Conservation (phyloP, 306 rosid species). For the Gastrolobium villosum region DNA sequence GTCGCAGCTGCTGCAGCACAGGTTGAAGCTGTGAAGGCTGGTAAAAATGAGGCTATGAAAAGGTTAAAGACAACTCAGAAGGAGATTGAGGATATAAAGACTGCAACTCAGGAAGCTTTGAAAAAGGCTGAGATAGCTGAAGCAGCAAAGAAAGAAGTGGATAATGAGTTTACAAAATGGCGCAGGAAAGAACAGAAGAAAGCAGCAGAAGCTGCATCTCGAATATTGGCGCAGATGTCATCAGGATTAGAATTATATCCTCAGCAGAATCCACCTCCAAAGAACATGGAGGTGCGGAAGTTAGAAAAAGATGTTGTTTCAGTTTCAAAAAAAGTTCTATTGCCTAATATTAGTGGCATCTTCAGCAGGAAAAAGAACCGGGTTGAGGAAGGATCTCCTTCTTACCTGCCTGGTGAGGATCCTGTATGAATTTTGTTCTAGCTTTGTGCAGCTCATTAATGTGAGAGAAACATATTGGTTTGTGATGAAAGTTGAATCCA, state of each 20-base stretch:
- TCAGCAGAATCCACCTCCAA: conserved; percentile 56
- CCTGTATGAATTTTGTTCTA: conserved; percentile 54
- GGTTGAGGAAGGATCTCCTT: conserved; percentile 80
- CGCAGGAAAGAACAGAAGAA: conserved; percentile 82
- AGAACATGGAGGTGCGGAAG: conserved; percentile 52
- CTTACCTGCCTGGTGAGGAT: conserved; percentile 79
- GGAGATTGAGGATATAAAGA: conserved; percentile 77
- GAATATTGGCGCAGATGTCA: conserved; percentile 64
- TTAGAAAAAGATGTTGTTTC: conserved; percentile 67
- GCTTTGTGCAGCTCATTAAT: conserved; percentile 49
- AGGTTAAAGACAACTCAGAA: conserved; percentile 66
- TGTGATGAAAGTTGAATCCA: conserved; percentile 51
- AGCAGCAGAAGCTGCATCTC: conserved; percentile 80
- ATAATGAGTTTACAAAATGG: conserved; percentile 82
- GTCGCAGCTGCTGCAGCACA: conserved; percentile 87
- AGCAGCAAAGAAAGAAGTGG: conserved; percentile 90
- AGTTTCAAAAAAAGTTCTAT: conserved; percentile 67
- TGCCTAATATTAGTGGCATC: conserved; percentile 73
- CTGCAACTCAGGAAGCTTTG: conserved; percentile 63
- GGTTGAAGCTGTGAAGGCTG: conserved; percentile 83
- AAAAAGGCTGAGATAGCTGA: conserved; percentile 86
- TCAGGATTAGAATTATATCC: conserved; percentile 70
- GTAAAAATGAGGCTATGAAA: conserved; percentile 75
- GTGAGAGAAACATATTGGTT: conserved; percentile 48
- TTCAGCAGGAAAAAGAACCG: conserved; percentile 79